Evolutionary conservation across 345 rosid genomes (phyloP).

Genomic region (Brassica cretica): DNA sequence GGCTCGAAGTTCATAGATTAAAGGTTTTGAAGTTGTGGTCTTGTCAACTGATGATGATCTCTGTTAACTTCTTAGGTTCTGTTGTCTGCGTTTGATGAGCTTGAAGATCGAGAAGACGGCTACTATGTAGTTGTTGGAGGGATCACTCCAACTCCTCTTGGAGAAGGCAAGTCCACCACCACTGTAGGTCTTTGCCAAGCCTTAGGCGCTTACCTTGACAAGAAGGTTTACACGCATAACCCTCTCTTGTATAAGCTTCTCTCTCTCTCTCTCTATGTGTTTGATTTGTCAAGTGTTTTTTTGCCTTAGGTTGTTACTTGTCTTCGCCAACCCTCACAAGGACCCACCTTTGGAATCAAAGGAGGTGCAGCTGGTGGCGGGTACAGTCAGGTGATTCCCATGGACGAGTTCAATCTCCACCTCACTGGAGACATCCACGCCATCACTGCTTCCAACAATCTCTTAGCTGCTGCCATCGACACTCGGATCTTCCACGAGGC

Average conservation of each 20-base stretch:
- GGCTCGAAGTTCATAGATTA: neutral
- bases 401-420: slow-evolving; percentile 99
- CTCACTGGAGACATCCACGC: slow-evolving; percentile 99
- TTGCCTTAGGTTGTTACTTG: slow-evolving; percentile 81
- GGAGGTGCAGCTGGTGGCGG: slow-evolving; percentile 99
- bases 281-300: neutral
- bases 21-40: neutral
- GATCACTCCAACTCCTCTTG: slow-evolving; percentile 98
- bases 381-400: slow-evolving; percentile 96
- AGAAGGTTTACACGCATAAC: slow-evolving; percentile 46
- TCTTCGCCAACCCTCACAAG: slow-evolving; percentile 99
- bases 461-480: slow-evolving; percentile 98
- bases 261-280: neutral
- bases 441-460: slow-evolving; percentile 97
- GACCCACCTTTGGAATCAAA: slow-evolving; percentile 98
- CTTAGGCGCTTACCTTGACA: slow-evolving; percentile 87
- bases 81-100: slow-evolving; percentile 75
- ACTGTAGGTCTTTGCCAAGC: slow-evolving; percentile 97
- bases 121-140: slow-evolving; percentile 97
- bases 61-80: slow-evolving; percentile 51
- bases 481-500: slow-evolving; percentile 95
- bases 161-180: slow-evolving; percentile 97
- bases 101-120: slow-evolving; percentile 69
- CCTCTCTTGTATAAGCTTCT: neutral
- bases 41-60: neutral